Evolutionary conservation across 805 yeast genomes (phyloP), one percentile per base, ranked within the genome.

Genomic region (Metschnikowia chrysomelidarum): DNA sequence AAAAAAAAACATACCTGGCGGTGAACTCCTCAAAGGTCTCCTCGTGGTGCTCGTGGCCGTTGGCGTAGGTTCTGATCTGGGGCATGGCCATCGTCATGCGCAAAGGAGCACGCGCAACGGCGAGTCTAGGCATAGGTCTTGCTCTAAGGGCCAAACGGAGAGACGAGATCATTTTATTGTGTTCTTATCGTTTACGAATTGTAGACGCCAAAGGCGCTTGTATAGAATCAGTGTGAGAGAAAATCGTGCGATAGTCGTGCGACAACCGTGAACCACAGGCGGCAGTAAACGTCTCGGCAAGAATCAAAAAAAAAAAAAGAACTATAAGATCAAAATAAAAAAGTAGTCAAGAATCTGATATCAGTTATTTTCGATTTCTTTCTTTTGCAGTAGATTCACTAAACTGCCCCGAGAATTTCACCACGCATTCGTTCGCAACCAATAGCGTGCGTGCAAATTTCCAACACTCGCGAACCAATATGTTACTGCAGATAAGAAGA

Each of bases 21-120:
- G 95, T 87, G 75, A 87, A 88, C 71, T 89, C 96, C 70, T 88
- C 97, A 50, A 86, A 89, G 36, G 95, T 80, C 72, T 88, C 97
- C 62, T 86, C 95, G 50, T 82, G 86, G 60, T 86, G 94, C 62
- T 86, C 95, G 52, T 82, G 86, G 62, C 83, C 91, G 51, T 73
- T 81, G 36, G 95, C 83, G 75, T 85, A 88, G 55, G 72, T 72
- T 78, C 96, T 79, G 32, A 63, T 43, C 41, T 54, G 64, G 38
- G 56, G 56, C 25, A 54, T 39, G 18, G 60, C 34, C 32, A 52
- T 36, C 37, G 50, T 52, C 33, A 46, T 42, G 41, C 53, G 40
- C 32, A 46, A 41, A 23, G 24, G 24, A 20, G 29, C 23, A 2
- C 38, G 32, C 18, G 44, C 34, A 19, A 39, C 51, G 27, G 62